Evolutionary conservation across 139 green algal species (phyloP).

Genomic region (Yamagishiella unicocca): DNA sequence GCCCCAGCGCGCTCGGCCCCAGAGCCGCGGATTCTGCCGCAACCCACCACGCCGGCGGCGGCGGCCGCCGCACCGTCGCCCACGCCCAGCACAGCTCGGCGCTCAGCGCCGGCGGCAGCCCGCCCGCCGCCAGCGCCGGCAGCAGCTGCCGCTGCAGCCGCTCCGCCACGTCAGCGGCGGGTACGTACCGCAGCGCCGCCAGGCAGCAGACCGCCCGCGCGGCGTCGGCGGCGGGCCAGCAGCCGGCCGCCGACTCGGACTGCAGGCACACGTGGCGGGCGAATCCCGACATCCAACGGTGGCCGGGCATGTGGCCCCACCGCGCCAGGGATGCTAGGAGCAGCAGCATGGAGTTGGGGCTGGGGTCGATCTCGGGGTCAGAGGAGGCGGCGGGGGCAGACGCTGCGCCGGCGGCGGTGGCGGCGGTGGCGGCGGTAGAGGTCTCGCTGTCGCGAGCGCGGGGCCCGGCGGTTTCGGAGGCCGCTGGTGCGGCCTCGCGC

Average conservation of each 20-base stretch:
- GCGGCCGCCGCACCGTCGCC: slow-evolving; percentile 11
- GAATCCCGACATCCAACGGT: slow-evolving; percentile 22
- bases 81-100: slow-evolving; percentile 21
- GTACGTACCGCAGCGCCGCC: slow-evolving; percentile 21
- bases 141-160: slow-evolving; percentile 13
- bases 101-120: not conserved
- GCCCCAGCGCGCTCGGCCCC: not conserved
- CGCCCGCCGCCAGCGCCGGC: slow-evolving; percentile 1
- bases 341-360: not conserved
- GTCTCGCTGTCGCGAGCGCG: too few relatives aligned
- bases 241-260: not conserved
- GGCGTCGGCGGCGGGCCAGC: not conserved
- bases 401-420: not conserved
- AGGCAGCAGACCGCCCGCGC: slow-evolving; percentile 20
- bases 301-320: not conserved
- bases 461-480: too few relatives aligned
- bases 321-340: slow-evolving; percentile 9
- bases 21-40: not conserved
- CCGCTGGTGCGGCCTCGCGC: too few relatives aligned
- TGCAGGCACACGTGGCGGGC: not conserved
- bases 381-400: not conserved
- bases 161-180: not conserved
- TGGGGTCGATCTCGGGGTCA: not conserved
- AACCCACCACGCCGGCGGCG: slow-evolving; percentile 14
- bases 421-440: not conserved